phyloP scores from a whole-genome alignment of 2,329 filamentous ascomycete species.

The Clarireedia paspali region DNA sequence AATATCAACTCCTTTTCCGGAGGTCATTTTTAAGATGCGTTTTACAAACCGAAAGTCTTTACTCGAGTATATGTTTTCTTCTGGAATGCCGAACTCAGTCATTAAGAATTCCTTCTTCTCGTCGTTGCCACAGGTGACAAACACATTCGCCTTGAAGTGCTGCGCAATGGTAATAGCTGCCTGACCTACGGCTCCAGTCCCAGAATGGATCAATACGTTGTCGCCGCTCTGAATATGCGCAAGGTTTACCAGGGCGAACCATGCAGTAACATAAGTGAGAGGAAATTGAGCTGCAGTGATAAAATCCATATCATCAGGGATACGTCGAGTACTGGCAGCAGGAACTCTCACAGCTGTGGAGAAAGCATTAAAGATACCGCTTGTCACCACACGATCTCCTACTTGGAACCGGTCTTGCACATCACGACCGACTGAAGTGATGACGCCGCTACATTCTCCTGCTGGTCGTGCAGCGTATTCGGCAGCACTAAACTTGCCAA shows the following conservation, averaged over 20 bases:
- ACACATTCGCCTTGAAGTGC: slow-evolving; percentile 30
- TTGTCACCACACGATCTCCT: background rate
- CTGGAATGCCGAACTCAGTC: background rate
- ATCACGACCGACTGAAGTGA: background rate
- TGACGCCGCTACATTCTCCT: background rate
- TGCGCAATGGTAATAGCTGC: slow-evolving; percentile 27
- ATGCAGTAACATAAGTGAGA: slow-evolving; percentile 21
- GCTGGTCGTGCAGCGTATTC: slow-evolving; percentile 20
- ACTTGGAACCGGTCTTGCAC: background rate
- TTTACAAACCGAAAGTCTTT: background rate
- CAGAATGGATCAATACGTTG: slow-evolving; percentile 28
- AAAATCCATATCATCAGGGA: slow-evolving; percentile 16
- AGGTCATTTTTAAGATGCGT: background rate
- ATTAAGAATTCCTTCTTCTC: background rate
- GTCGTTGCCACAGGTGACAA: slow-evolving; percentile 21
- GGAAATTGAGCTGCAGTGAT: slow-evolving; percentile 21
- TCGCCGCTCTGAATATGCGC: slow-evolving; percentile 23
- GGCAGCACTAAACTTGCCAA: slow-evolving; percentile 27
- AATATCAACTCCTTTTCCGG: slow-evolving; percentile 23
- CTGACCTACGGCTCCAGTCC: slow-evolving; percentile 28
- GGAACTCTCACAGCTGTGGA: slow-evolving; percentile 19
- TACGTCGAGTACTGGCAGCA: slow-evolving; percentile 15
- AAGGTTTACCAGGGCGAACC: slow-evolving; percentile 21
- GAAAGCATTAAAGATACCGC: slow-evolving; percentile 15
- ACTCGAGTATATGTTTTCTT: background rate